phyloP scores from a whole-genome alignment of 1,284 basidiomycete genomes.

The Pholiota adiposa region DNA sequence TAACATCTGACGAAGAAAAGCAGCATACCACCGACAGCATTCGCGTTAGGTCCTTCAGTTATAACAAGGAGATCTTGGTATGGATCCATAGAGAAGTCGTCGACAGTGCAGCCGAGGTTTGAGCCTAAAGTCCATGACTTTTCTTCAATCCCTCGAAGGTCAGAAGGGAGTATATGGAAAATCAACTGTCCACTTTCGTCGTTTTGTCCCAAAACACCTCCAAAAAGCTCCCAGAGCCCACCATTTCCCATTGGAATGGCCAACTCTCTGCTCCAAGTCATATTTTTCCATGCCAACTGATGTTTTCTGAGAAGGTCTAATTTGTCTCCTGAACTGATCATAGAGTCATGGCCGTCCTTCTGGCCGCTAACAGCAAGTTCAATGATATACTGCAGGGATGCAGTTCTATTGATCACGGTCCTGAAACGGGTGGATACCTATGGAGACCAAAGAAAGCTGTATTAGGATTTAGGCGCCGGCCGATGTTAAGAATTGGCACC shows the following conservation, averaged over 20 bases:
- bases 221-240: constrained; percentile 60
- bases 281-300: constrained; percentile 50
- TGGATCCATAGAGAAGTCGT: constrained; percentile 68
- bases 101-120: constrained; percentile 41
- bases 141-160: constrained; percentile 47
- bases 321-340: constrained; percentile 36
- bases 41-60: constrained; percentile 41
- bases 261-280: constrained; percentile 43
- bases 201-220: constrained; percentile 58
- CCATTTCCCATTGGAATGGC: constrained; percentile 44
- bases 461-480: not conserved
- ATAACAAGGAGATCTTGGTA: constrained; percentile 62
- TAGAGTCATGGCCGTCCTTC: constrained; percentile 40
- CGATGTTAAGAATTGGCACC: constrained; percentile 22
- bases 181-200: constrained; percentile 32
- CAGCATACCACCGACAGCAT: constrained; percentile 27
- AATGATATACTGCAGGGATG: constrained; percentile 49
- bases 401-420: constrained; percentile 39
- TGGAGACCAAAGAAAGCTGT: not conserved
- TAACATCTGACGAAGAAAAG: not conserved
- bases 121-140: constrained; percentile 49
- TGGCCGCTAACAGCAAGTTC: constrained; percentile 56
- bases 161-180: constrained; percentile 56
- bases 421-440: constrained; percentile 53
- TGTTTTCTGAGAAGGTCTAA: constrained; percentile 46